Conservation (phyloP, 208 protist species). For the Chromosphaera perkinsii region DNA sequence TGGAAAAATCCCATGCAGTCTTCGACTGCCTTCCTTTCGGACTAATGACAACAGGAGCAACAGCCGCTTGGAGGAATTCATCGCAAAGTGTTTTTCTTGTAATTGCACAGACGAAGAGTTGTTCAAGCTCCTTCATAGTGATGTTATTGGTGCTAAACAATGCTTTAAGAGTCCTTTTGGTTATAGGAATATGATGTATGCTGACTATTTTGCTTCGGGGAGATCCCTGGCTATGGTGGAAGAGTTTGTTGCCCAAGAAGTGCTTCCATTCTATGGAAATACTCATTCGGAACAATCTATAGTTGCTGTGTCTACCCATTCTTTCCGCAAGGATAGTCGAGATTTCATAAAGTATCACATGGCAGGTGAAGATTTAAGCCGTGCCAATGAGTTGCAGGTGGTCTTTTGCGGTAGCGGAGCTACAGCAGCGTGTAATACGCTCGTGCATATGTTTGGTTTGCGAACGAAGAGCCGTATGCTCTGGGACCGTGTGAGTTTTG, state of each 20-base stretch:
- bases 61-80: too few relatives aligned
- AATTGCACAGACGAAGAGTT: too few relatives aligned
- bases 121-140: background rate
- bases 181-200: conserved; percentile 3
- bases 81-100: too few relatives aligned
- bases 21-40: too few relatives aligned
- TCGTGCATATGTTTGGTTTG: conserved; percentile 31
- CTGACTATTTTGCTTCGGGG: conserved; percentile 18
- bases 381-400: conserved; percentile 35
- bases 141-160: background rate
- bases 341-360: too few relatives aligned
- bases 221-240: conserved; percentile 24
- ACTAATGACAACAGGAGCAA: too few relatives aligned
- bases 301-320: conserved; percentile 51
- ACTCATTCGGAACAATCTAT: conserved; percentile 59
- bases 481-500: too few relatives aligned
- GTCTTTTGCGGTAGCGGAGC: conserved; percentile 58
- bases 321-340: conserved; percentile 61
- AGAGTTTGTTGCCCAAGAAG: conserved; percentile 16
- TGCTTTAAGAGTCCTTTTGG: conserved; percentile 17
- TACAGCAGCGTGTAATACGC: conserved; percentile 41
- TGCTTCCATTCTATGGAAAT: conserved; percentile 65
- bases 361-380: background rate
- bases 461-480: conserved; percentile 6
- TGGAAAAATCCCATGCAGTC: too few relatives aligned